Conservation (phyloP, 129 eudicot genomes). For the Mikania micrantha region DNA sequence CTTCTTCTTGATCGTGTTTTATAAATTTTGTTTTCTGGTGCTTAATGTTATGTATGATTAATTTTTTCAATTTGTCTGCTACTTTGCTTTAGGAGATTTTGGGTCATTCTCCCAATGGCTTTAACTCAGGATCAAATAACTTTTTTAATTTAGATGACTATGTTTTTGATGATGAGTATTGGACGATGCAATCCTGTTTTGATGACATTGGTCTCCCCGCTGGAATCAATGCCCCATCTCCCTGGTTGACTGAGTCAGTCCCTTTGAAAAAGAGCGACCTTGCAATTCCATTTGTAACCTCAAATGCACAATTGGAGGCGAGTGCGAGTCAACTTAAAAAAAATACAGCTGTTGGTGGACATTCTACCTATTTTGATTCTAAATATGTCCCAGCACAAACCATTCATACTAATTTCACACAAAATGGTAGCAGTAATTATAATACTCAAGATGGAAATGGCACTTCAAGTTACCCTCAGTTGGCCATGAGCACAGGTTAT, state of each 20-base stretch:
- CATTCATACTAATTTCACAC: neutral
- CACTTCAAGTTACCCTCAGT: neutral
- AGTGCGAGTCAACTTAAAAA: constrained; percentile 4
- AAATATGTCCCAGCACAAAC: neutral
- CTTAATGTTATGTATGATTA: neutral
- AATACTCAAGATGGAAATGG: neutral
- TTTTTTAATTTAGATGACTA: constrained; percentile 32
- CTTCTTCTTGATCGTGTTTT: neutral
- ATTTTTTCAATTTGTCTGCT: neutral
- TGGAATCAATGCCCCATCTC: constrained; percentile 67
- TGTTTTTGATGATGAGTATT: constrained; percentile 38
- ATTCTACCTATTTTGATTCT: neutral
- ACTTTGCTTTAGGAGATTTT: constrained; percentile 5
- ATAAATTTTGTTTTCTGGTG: constrained; percentile 5
- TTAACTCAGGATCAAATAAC: constrained; percentile 24
- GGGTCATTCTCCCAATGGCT: constrained; percentile 7
- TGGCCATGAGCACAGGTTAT: neutral
- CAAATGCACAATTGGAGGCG: neutral
- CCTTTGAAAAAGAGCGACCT: neutral
- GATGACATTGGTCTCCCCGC: constrained; percentile 66
- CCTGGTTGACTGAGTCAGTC: constrained; percentile 42
- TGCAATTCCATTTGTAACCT: neutral
- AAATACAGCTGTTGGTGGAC: neutral
- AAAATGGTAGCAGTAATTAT: neutral
- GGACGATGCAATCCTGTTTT: constrained; percentile 64